A percentile compares a stretch with the other conserved stretches of the same genome.
phyloP scores from a whole-genome alignment of 495 filamentous ascomycete species.

The Penicillium mononematosum region DNA sequence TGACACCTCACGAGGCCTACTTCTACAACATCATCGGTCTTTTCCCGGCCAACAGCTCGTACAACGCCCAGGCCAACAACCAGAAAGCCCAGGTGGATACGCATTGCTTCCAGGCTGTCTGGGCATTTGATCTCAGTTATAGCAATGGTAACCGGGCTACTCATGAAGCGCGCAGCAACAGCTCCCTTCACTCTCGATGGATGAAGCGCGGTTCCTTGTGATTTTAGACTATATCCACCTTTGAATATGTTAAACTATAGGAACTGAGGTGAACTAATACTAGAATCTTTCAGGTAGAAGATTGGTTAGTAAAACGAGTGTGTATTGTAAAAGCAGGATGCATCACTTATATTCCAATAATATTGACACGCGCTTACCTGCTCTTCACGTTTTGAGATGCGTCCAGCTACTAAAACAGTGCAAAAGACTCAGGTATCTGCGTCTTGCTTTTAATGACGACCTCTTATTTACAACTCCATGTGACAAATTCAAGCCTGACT shows the following conservation, averaged over 20 bases:
- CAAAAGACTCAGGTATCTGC: no score
- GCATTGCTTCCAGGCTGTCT: slow-evolving; percentile 21
- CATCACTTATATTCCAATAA: no score
- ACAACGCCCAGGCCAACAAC: slow-evolving; percentile 16
- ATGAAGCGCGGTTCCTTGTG: slow-evolving; percentile 4
- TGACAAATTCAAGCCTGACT: no score
- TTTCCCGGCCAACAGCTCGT: slow-evolving; percentile 15
- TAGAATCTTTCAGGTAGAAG: no score
- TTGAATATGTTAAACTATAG: not conserved
- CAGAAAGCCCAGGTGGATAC: slow-evolving; percentile 17
- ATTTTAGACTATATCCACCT: slow-evolving; percentile 1
- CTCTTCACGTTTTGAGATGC: no score
- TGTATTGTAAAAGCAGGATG: no score
- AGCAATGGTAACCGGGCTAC: slow-evolving; percentile 8
- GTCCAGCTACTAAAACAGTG: no score
- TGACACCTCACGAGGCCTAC: slow-evolving; percentile 14
- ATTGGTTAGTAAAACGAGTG: no score
- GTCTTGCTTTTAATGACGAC: no score
- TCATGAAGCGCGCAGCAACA: slow-evolving; percentile 3
- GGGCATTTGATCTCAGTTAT: slow-evolving; percentile 14
- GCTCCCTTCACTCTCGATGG: slow-evolving; percentile 3
- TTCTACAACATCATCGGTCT: slow-evolving; percentile 20
- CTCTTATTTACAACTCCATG: no score
- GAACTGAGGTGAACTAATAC: no score
- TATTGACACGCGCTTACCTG: no score